Evolutionary conservation across 768 basidiomycete species (phyloP).

Genomic region (Amanita inopinata): DNA sequence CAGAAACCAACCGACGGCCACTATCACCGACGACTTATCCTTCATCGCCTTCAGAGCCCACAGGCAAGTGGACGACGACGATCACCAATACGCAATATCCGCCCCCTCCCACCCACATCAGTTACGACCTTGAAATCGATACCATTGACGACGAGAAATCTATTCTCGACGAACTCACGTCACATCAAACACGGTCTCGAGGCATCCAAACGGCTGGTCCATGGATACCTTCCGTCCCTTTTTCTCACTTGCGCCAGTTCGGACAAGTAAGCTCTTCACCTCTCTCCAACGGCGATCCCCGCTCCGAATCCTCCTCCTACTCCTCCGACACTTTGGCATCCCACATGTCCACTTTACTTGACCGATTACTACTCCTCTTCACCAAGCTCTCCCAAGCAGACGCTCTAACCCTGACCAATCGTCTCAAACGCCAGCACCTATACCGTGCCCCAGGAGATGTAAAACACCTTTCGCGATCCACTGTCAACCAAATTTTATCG

Average conservation of each 20-base stretch:
- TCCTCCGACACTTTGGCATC: slow-evolving; percentile 40
- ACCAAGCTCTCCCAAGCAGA: slow-evolving; percentile 64
- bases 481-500: slow-evolving; percentile 60
- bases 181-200: slow-evolving; percentile 51
- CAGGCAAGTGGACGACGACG: slow-evolving; percentile 19
- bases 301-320: slow-evolving; percentile 65
- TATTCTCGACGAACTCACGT: slow-evolving; percentile 29
- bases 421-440: slow-evolving; percentile 85
- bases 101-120: slow-evolving; percentile 23
- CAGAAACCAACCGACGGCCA: slow-evolving; percentile 35
- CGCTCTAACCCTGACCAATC: slow-evolving; percentile 77
- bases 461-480: slow-evolving; percentile 75
- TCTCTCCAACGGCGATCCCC: slow-evolving; percentile 34
- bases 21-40: slow-evolving; percentile 30
- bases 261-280: slow-evolving; percentile 32
- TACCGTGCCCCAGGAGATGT: slow-evolving; percentile 63
- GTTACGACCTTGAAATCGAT: slow-evolving; percentile 36
- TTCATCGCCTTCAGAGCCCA: slow-evolving; percentile 23
- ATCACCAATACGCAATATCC: slow-evolving; percentile 20
- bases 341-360: slow-evolving; percentile 46
- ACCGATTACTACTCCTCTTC: slow-evolving; percentile 50
- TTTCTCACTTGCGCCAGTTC: slow-evolving; percentile 10
- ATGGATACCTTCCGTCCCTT: slow-evolving; percentile 15
- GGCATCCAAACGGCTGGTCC: slow-evolving; percentile 59
- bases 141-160: slow-evolving; percentile 18